A percentile compares a stretch with the other conserved stretches of the same genome.
phyloP scores from a whole-genome alignment of 768 basidiomycete genomes.

The Suillus tomentosus region DNA sequence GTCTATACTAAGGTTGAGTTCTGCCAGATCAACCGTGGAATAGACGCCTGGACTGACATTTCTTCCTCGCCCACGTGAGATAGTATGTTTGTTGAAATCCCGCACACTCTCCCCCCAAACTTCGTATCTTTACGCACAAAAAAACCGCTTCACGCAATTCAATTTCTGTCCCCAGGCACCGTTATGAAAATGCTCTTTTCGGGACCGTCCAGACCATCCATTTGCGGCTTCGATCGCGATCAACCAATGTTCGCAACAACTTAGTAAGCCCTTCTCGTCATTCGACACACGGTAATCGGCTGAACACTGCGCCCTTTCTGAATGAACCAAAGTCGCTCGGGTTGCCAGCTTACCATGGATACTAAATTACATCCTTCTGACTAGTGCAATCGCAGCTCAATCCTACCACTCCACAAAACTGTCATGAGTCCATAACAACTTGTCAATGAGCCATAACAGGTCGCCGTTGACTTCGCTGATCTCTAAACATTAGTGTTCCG shows the following conservation, averaged over 20 bases:
- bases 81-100: not conserved
- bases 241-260: slow-evolving; percentile 16
- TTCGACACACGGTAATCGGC: slow-evolving; percentile 30
- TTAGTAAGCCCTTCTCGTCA: slow-evolving; percentile 23
- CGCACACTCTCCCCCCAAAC: not conserved
- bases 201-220: slow-evolving; percentile 34
- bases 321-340: not conserved
- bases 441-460: slow-evolving; percentile 10
- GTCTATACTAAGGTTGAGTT: slow-evolving; percentile 18
- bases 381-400: not conserved
- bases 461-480: slow-evolving; percentile 16
- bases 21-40: slow-evolving; percentile 13
- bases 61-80: slow-evolving; percentile 31
- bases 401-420: not conserved
- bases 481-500: slow-evolving; percentile 3
- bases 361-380: too few species aligned
- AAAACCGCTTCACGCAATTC: slow-evolving; percentile 16
- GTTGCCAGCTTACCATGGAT: slow-evolving; percentile 29
- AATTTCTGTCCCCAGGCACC: slow-evolving; percentile 30
- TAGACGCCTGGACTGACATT: slow-evolving; percentile 11
- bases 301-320: slow-evolving; percentile 14
- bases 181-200: slow-evolving; percentile 26
- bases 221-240: slow-evolving; percentile 26
- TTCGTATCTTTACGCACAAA: slow-evolving; percentile 16
- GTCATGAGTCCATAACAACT: not conserved